These are phyloP conservation scores for Sphagnum contortum DNA, from an alignment of 225 moss, liverwort and hornwort species.

Conservation along the genomic window DNA sequence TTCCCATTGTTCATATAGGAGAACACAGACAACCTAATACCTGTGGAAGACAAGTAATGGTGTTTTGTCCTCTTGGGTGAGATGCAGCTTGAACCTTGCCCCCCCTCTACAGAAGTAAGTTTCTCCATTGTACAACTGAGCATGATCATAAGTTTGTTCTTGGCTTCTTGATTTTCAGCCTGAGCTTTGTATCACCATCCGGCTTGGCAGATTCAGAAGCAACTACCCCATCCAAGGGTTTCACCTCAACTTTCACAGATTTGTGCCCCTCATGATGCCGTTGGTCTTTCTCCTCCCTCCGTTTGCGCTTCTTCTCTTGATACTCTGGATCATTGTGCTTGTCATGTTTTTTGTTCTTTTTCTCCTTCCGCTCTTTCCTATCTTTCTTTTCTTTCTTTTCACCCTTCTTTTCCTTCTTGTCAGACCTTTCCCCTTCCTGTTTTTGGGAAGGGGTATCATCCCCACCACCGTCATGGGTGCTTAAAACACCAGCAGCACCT, in stretches of 20 bases:
- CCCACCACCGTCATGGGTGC: conserved; percentile 35
- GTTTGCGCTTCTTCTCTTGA: conserved; percentile 70
- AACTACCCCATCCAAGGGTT: conserved; percentile 20
- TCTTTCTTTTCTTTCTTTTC: conserved; percentile 40
- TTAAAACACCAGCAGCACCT: conserved; percentile 36
- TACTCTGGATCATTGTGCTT: conserved; percentile 73
- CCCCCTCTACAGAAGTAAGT: too few species aligned
- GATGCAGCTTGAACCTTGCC: too few species aligned
- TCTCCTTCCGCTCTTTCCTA: conserved; percentile 65
- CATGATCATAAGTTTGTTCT: too few species aligned
- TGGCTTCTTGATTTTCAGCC: conserved; percentile 21
- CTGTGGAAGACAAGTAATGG: too few species aligned
- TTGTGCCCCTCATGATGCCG: conserved; percentile 65
- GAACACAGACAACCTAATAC: too few species aligned
- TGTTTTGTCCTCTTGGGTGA: too few species aligned
- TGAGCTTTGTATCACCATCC: conserved; percentile 14
- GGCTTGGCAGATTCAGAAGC: too few species aligned
- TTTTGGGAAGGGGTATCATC: conserved; percentile 49
- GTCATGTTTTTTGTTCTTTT: conserved; percentile 63
- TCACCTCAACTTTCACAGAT: conserved; percentile 52
- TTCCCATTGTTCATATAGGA: too few species aligned
- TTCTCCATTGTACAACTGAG: too few species aligned
- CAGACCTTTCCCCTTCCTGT: conserved; percentile 16
- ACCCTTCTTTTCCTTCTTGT: conserved; percentile 28
- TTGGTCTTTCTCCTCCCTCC: conserved; percentile 69